These are phyloP conservation scores for Hymenoscyphus infarciens DNA, from an alignment of 2,329 filamentous ascomycete species.

Conservation along the genomic window DNA sequence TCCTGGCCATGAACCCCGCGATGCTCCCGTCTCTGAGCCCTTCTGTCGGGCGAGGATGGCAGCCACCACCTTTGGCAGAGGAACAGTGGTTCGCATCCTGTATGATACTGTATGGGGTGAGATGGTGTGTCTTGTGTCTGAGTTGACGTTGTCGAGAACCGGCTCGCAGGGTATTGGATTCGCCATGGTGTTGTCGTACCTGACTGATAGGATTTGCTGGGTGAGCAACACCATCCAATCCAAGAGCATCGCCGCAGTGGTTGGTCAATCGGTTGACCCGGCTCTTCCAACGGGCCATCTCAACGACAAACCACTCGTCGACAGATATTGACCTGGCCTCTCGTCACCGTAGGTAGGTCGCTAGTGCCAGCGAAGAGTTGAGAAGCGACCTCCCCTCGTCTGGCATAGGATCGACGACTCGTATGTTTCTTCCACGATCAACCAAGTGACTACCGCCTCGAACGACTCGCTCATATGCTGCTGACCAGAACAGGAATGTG, in stretches of 20 bases:
- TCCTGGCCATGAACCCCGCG: slow-evolving; percentile 2
- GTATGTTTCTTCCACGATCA: not conserved
- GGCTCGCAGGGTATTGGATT: slow-evolving; percentile 2
- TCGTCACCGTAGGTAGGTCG: not conserved
- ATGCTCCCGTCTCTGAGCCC: not conserved
- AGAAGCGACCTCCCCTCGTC: not conserved
- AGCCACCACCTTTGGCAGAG: not conserved
- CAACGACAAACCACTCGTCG: not conserved
- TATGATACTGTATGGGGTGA: not conserved
- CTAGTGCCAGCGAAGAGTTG: not conserved
- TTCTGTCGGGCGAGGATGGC: slow-evolving; percentile 1
- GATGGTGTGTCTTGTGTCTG: not conserved
- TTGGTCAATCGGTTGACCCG: slow-evolving; percentile 1
- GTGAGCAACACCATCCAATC: not conserved
- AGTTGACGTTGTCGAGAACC: slow-evolving; percentile 4
- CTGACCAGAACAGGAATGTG: not conserved
- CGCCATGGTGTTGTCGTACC: slow-evolving; percentile 3
- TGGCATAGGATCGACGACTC: not conserved
- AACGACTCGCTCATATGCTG: slow-evolving; percentile 1
- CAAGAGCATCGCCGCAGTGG: not conserved
- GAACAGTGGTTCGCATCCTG: not conserved
- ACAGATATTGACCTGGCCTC: not conserved
- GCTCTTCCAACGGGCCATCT: slow-evolving; percentile 2
- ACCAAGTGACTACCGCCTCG: not conserved
- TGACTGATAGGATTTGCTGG: not conserved